Percentiles rank a stretch among this genome's conserved stretches.
phyloP scores from a whole-genome alignment of 108 stramenopile genomes.

The Nannochloropsis gaditana region DNA sequence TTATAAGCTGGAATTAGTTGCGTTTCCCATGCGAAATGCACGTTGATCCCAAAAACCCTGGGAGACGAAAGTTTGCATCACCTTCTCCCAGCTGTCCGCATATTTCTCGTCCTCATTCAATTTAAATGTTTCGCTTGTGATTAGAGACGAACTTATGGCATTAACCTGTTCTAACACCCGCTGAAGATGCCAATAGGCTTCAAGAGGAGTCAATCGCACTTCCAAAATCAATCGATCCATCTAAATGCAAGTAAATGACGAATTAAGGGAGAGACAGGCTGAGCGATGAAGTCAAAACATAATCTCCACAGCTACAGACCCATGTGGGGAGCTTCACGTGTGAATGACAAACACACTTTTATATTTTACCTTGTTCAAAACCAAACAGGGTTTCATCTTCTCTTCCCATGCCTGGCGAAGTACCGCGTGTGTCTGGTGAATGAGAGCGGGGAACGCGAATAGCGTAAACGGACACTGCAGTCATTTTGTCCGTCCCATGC shows the following conservation, averaged over 20 bases:
- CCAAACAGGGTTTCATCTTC: constrained; percentile 76
- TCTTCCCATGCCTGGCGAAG: constrained; percentile 82
- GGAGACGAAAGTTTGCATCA: background rate
- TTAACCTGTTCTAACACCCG: constrained; percentile 85
- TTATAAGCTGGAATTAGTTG: no score
- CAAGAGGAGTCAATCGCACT: constrained; percentile 62
- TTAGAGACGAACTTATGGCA: constrained; percentile 58
- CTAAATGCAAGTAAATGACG: background rate
- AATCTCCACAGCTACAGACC: background rate
- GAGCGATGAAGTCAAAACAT: no score
- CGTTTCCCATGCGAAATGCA: no score
- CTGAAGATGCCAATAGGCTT: constrained; percentile 82
- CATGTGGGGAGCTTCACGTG: background rate
- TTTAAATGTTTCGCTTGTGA: constrained; percentile 46
- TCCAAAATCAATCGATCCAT: constrained; percentile 51
- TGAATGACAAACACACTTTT: background rate
- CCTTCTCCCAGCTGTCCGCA: background rate
- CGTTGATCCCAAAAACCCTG: no score
- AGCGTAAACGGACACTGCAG: background rate
- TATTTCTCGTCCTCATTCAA: background rate
- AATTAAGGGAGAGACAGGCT: background rate
- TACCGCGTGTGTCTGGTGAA: constrained; percentile 82
- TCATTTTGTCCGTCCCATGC: background rate
- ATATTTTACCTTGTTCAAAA: constrained; percentile 46
- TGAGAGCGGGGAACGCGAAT: background rate